phyloP scores from a whole-genome alignment of 139 green algal species.

The Chlorella vulgaris region DNA sequence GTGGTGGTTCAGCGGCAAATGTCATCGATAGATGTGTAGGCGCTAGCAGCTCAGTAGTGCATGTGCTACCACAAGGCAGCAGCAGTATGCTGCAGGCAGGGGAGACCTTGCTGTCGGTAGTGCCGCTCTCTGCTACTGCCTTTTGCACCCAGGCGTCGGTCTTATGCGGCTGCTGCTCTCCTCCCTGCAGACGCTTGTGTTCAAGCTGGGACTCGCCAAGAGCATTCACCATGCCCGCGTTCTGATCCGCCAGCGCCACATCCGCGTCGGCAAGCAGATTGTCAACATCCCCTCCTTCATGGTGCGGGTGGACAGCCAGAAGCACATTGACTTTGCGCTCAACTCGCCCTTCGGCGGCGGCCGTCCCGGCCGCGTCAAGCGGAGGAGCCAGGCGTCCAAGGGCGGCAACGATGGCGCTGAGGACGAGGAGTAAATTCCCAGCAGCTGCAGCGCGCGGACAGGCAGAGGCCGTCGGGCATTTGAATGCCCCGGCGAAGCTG shows the following conservation, averaged over 20 bases:
- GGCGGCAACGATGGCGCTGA: constrained; percentile 39
- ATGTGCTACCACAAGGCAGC: too few species aligned
- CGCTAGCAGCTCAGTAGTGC: too few species aligned
- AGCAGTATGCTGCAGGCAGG: too few species aligned
- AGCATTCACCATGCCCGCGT: constrained; percentile 98
- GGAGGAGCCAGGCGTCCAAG: constrained; percentile 57
- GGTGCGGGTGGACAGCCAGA: constrained; percentile 97
- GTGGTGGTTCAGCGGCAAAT: too few species aligned
- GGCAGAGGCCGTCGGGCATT: constrained; percentile 5
- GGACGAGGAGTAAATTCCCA: constrained; percentile 51
- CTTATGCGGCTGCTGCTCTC: neutral
- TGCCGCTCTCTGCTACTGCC: neutral
- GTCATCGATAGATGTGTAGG: too few species aligned
- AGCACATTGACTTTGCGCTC: constrained; percentile 99
- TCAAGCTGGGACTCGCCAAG: constrained; percentile 99
- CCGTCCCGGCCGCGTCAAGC: constrained; percentile 95
- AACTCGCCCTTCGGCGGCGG: constrained; percentile 97
- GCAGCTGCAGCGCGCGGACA: too few species aligned
- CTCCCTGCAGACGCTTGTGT: constrained; percentile 96
- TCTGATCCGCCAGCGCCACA: constrained; percentile 98
- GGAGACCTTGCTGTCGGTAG: too few species aligned
- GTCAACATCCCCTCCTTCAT: constrained; percentile 99
- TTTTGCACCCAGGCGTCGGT: neutral
- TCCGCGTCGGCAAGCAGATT: constrained; percentile 99
- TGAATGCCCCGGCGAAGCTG: neutral